Conservation (phyloP, 371 early-diverging fungal genomes). For the Coemansia sp. region DNA sequence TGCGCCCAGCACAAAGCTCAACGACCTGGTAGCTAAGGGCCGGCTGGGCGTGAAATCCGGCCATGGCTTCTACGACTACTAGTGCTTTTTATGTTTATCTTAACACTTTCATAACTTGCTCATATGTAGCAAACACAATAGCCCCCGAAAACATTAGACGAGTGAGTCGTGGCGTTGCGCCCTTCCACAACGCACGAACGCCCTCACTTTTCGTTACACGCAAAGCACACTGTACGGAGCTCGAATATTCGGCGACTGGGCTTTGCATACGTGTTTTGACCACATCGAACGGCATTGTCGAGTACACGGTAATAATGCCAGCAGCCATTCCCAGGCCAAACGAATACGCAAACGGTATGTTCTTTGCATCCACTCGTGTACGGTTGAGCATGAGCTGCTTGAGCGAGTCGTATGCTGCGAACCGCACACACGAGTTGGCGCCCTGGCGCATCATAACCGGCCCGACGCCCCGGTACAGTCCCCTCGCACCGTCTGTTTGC, state of each 20-base stretch:
- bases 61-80: constrained; percentile 85
- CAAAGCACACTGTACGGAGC: constrained; percentile 72
- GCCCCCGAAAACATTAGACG: constrained; percentile 90
- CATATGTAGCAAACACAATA: constrained; percentile 91
- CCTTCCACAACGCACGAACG: constrained; percentile 82
- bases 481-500: constrained; percentile 74
- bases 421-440: constrained; percentile 88
- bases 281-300: constrained; percentile 94
- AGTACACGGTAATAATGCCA: constrained; percentile 86
- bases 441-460: constrained; percentile 92
- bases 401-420: constrained; percentile 79
- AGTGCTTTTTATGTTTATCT: neutral
- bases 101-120: constrained; percentile 55
- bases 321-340: constrained; percentile 81
- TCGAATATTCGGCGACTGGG: constrained; percentile 67
- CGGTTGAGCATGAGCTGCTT: constrained; percentile 57
- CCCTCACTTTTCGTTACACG: constrained; percentile 76
- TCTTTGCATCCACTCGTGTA: neutral
- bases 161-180: constrained; percentile 86
- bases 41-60: constrained; percentile 88
- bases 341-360: constrained; percentile 25
- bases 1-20: constrained; percentile 64
- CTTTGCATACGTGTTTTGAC: constrained; percentile 94
- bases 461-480: constrained; percentile 84
- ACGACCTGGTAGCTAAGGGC: constrained; percentile 75